These are phyloP conservation scores for Lachnellula hyalina DNA, from an alignment of 2,329 filamentous ascomycete genomes.

Conservation along the genomic window DNA sequence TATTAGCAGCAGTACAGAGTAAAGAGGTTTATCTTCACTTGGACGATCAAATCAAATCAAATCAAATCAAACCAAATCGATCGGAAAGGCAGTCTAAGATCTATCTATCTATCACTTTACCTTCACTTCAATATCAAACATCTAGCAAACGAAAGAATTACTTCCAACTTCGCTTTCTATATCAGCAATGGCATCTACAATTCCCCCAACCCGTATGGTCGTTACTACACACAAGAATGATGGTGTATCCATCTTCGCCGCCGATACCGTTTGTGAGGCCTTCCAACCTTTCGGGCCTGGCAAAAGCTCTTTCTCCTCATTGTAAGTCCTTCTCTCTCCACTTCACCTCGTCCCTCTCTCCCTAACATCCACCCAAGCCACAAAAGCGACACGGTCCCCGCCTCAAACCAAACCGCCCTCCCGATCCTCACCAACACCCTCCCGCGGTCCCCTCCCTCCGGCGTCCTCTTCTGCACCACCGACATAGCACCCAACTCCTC, in stretches of 20 bases:
- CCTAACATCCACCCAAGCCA: conserved; percentile 12
- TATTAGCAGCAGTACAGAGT: neutral
- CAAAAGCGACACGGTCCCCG: conserved; percentile 28
- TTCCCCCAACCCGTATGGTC: conserved; percentile 26
- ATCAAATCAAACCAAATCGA: neutral
- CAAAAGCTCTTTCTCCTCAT: conserved; percentile 29
- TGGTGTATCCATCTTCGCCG: conserved; percentile 32
- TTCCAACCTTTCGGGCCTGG: conserved; percentile 32
- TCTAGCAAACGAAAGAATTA: neutral
- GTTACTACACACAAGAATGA: conserved; percentile 28
- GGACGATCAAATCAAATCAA: neutral
- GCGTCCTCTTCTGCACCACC: conserved; percentile 31
- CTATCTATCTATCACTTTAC: neutral
- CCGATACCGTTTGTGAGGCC: conserved; percentile 24
- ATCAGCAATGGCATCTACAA: conserved; percentile 1
- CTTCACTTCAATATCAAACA: neutral
- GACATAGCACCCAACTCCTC: conserved; percentile 9
- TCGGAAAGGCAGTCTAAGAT: neutral
- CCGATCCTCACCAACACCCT: neutral
- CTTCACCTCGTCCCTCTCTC: too few relatives aligned
- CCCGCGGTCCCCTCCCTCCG: conserved; percentile 34
- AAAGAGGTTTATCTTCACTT: neutral
- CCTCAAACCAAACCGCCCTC: conserved; percentile 21
- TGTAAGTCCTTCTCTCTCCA: conserved; percentile 5
- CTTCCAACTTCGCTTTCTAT: neutral